Base-by-base conservation (phyloP, 208 protist species). In the Leishmania guyanensis region DNA sequence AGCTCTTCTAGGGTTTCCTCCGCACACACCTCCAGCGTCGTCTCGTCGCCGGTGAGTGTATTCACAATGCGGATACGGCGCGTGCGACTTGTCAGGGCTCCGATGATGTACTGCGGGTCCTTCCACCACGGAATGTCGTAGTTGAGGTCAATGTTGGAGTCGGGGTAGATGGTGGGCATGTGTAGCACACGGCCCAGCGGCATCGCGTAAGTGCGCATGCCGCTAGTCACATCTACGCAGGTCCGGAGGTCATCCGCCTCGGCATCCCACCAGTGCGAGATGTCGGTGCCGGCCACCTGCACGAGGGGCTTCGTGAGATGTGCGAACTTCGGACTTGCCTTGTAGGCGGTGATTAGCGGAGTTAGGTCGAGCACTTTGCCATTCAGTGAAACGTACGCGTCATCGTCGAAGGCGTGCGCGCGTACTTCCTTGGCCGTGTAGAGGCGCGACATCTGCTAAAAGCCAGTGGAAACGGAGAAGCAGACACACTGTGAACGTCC, bases 1-100 rank as follows among this genome's bases (percentile, higher is more conserved):
- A 99, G 98, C 62, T 99, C 94, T n/a, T 83, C 72, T 3, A 99
- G 81, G 20, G 95, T 98, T 77, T 99, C 95, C 88, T 99, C 96
- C 12, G 89, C 83, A 75, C 96, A 99, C 46, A 99, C 97, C 89
- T 99, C 95, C 12, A 99, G 87, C 50, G 86, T 96, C 54, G 92
- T 86, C 80, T 99, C 97, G 62, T 98, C 84, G 12, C 87, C 78
- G 56, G 86, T 98, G 46, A 99, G 91, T 1, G 93, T 98, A 82
- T 99, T 99, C 65, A 98, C 86, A 58, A 99, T 91, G 51, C 95
- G 91, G 12, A 99, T 94, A 73, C 93, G 91, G 10, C 97, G 90
- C 51, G 95, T 95, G 83, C 97, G 96, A 64, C 87, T 89, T 0
- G 96, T 98, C 76, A 99, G 84, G 58, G 90, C 64, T 3, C 96